phyloP scores from a whole-genome alignment of 768 basidiomycete species.

The Boletus subcaerulescens region DNA sequence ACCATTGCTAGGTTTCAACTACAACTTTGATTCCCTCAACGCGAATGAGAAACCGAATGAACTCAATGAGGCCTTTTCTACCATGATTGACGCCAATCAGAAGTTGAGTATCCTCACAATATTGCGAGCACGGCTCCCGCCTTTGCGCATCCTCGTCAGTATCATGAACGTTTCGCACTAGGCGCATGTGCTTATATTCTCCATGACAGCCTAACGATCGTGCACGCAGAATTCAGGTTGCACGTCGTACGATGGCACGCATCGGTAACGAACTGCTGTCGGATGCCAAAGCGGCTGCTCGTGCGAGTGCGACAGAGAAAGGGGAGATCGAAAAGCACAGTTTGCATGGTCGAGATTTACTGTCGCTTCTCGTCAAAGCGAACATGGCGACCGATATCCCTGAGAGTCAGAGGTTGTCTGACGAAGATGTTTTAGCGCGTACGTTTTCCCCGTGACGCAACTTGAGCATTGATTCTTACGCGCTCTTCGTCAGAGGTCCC shows the following conservation, averaged over 20 bases:
- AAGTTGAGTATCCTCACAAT: slow-evolving; percentile 23
- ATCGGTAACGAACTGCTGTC: slow-evolving; percentile 49
- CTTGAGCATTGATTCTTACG: not conserved
- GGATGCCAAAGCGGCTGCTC: slow-evolving; percentile 45
- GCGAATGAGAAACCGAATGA: slow-evolving; percentile 27
- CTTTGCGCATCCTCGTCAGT: slow-evolving; percentile 41
- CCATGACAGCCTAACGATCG: slow-evolving; percentile 21
- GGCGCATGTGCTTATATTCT: not conserved
- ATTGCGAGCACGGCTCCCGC: slow-evolving; percentile 36
- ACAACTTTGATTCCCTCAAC: slow-evolving; percentile 33
- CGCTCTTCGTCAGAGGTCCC: slow-evolving; percentile 45
- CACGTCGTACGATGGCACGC: slow-evolving; percentile 42
- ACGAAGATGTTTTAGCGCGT: slow-evolving; percentile 61
- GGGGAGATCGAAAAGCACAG: slow-evolving; percentile 34
- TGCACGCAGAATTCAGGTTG: slow-evolving; percentile 16
- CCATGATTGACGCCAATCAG: slow-evolving; percentile 13
- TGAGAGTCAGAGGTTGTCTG: slow-evolving; percentile 52
- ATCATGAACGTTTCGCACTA: not conserved
- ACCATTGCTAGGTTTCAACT: slow-evolving; percentile 32
- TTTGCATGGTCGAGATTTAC: slow-evolving; percentile 49
- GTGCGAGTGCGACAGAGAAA: slow-evolving; percentile 19
- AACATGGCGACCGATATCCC: slow-evolving; percentile 62
- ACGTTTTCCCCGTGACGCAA: slow-evolving; percentile 14
- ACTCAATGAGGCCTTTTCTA: slow-evolving; percentile 33
- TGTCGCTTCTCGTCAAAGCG: slow-evolving; percentile 58